Conservation (phyloP, 495 filamentous ascomycete genomes). For the Parathielavia appendiculata region DNA sequence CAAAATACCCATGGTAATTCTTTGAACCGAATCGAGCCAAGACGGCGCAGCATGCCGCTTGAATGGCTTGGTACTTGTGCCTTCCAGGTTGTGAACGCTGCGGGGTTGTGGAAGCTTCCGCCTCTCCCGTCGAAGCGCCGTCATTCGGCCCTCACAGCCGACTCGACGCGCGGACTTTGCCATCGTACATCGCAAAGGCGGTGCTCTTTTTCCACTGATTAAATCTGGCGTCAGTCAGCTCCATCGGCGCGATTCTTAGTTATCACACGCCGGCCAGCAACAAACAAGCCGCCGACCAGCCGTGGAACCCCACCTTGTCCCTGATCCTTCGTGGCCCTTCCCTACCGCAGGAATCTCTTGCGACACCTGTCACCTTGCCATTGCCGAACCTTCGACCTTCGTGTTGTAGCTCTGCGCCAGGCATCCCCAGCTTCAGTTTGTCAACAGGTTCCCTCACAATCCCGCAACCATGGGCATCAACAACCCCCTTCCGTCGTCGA, state of each 20-base stretch:
- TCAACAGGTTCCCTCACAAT: background rate
- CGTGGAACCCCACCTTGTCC: conserved; percentile 9
- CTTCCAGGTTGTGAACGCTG: conserved; percentile 8
- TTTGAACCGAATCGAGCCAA: too few species aligned
- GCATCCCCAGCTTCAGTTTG: background rate
- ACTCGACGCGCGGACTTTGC: conserved; percentile 9
- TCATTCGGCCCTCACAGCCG: conserved; percentile 6
- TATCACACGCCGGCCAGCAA: conserved; percentile 6
- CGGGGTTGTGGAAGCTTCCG: conserved; percentile 5
- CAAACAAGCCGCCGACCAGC: background rate
- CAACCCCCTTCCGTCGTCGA: conserved; percentile 54
- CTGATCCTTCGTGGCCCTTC: conserved; percentile 1
- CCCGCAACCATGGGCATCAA: conserved; percentile 48
- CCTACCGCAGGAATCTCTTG: background rate
- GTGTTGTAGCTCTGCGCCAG: background rate
- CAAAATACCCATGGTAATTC: too few species aligned
- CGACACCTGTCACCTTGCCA: conserved; percentile 1
- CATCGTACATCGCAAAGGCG: background rate
- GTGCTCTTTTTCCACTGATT: background rate
- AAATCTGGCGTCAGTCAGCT: background rate
- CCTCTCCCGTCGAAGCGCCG: background rate
- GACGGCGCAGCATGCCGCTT: too few species aligned
- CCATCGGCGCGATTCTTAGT: background rate
- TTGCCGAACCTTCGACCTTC: background rate
- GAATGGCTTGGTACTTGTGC: background rate